Evolutionary conservation across 306 rosid genomes (phyloP).

Genomic region (Spatholobus suberectus): DNA sequence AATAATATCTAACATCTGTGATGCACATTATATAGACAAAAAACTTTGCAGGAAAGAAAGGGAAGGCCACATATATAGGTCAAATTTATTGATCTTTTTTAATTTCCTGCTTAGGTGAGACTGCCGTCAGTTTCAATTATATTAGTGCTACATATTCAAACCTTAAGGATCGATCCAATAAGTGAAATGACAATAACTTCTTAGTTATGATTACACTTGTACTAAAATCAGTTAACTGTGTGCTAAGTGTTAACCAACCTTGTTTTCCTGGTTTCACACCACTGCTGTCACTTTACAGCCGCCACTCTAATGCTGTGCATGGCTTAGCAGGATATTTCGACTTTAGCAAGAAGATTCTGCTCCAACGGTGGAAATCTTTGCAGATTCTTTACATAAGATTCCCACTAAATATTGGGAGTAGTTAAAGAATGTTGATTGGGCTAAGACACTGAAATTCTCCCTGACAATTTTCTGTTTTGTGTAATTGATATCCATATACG

Average conservation of each 20-base stretch:
- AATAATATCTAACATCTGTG: not conserved
- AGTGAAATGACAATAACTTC: not conserved
- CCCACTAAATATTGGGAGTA: not conserved
- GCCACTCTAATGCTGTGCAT: not conserved
- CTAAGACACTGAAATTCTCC: not conserved
- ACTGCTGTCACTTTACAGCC: slow-evolving; percentile 21
- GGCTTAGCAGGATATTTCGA: no score
- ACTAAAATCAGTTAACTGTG: not conserved
- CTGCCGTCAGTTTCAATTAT: not conserved
- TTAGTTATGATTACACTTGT: not conserved
- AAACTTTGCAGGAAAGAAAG: not conserved
- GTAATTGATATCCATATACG: slow-evolving; percentile 31
- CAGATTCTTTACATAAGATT: slow-evolving; percentile 18
- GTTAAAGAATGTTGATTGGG: not conserved
- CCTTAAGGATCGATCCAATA: not conserved
- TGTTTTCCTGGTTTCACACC: not conserved
- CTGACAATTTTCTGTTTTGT: not conserved
- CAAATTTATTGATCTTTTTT: no score
- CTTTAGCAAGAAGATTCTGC: slow-evolving; percentile 6
- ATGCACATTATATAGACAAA: not conserved
- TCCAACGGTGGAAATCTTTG: not conserved
- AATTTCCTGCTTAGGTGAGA: not conserved
- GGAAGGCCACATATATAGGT: not conserved
- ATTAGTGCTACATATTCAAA: not conserved
- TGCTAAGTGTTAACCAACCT: not conserved